Percentiles rank a stretch among this genome's conserved stretches.
Conservation (phyloP, 768 basidiomycete species). For the Lactarius indigo region DNA sequence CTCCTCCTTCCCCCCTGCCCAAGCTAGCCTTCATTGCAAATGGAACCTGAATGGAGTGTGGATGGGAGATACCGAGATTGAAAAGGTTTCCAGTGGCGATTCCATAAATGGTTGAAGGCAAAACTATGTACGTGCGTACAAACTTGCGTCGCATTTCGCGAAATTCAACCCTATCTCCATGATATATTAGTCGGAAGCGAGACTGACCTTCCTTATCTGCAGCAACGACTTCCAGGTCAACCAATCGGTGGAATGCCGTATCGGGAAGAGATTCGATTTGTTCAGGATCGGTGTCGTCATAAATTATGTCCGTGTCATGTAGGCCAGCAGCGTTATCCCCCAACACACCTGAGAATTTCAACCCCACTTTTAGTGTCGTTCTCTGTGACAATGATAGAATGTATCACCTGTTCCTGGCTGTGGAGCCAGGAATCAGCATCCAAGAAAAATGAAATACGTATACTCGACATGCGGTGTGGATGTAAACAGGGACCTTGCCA, state of each 20-base stretch:
- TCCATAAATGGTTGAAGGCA: constrained; percentile 60
- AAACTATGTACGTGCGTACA: constrained; percentile 48
- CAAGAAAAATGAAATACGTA: not conserved
- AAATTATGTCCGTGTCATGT: constrained; percentile 38
- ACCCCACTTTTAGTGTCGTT: not conserved
- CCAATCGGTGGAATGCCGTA: constrained; percentile 45
- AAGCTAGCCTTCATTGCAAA: constrained; percentile 43
- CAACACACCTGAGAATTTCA: constrained; percentile 35
- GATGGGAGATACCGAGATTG: constrained; percentile 50
- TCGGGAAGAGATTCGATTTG: constrained; percentile 43
- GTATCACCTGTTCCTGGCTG: constrained; percentile 23
- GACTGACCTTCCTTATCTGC: constrained; percentile 46
- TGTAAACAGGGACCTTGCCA: constrained; percentile 45
- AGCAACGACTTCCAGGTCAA: constrained; percentile 46
- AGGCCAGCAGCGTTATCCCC: constrained; percentile 44
- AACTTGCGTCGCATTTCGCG: constrained; percentile 34
- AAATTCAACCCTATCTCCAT: not conserved
- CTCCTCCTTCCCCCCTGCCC: constrained; percentile 46
- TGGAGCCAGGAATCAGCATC: not conserved
- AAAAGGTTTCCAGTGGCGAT: constrained; percentile 46
- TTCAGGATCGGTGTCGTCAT: constrained; percentile 46
- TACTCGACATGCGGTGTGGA: constrained; percentile 54
- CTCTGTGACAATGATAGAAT: too few species aligned
- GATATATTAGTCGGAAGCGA: not conserved
- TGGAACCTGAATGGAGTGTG: constrained; percentile 52